These are phyloP conservation scores for Penicillium flavigenum DNA, from an alignment of 495 filamentous ascomycete species.

Conservation along the genomic window DNA sequence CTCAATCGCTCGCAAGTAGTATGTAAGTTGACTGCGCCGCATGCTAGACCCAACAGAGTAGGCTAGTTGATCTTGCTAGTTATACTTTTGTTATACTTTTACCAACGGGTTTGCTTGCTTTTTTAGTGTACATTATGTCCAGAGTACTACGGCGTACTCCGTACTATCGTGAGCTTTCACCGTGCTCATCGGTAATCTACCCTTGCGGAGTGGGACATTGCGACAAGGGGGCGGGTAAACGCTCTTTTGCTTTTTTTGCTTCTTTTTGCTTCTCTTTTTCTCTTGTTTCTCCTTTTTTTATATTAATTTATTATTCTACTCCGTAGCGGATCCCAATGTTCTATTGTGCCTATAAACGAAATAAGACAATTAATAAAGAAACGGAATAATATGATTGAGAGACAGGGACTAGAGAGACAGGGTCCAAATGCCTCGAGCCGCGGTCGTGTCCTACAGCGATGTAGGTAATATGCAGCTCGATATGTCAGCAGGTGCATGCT, in stretches of 20 bases:
- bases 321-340: no score
- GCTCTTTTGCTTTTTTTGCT: background rate
- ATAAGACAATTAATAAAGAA: slow-evolving; percentile 5
- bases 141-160: background rate
- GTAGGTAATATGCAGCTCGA: background rate
- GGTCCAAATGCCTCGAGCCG: background rate
- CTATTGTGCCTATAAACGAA: slow-evolving; percentile 1
- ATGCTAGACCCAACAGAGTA: background rate
- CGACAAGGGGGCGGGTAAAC: background rate
- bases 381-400: slow-evolving; percentile 3
- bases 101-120: background rate
- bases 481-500: background rate
- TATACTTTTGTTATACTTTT: background rate
- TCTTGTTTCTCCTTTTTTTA: background rate
- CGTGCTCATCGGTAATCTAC: background rate
- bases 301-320: background rate
- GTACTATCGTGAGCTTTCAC: background rate
- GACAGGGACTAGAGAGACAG: background rate
- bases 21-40: slow-evolving; percentile 11
- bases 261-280: background rate
- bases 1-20: background rate
- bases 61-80: background rate
- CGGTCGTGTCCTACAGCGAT: background rate
- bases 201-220: background rate
- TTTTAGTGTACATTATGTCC: background rate